Conservation (phyloP, 2,329 filamentous ascomycete species). For the Stagonosporopsis cucurbitacearum region DNA sequence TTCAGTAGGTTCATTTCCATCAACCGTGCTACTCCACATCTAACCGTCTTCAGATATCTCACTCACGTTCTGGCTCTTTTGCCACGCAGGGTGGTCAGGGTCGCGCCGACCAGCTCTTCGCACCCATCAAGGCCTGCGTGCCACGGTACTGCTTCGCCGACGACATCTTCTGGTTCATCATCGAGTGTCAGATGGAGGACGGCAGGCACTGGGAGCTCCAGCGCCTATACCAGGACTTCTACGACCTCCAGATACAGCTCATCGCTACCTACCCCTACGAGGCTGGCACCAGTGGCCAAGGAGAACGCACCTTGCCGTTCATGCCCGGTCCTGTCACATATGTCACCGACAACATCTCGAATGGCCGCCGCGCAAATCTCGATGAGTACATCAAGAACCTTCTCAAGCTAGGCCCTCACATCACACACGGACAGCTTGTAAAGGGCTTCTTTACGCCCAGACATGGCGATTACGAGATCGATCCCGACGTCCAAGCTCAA, state of each 20-base stretch:
- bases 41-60: conserved; percentile 32
- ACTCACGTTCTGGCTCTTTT: conserved; percentile 46
- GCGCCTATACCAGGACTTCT: conserved; percentile 97
- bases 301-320: conserved; percentile 84
- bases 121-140: conserved; percentile 83
- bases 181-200: conserved; percentile 89
- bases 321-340: conserved; percentile 99
- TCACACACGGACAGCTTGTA: conserved; percentile 82
- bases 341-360: conserved; percentile 96
- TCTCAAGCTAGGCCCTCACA: conserved; percentile 80
- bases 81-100: conserved; percentile 50
- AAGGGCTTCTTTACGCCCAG: conserved; percentile 90
- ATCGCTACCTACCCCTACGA: conserved; percentile 91
- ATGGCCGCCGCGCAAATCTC: conserved; percentile 87
- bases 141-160: conserved; percentile 95
- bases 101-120: conserved; percentile 60
- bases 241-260: conserved; percentile 96
- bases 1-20: conserved; percentile 38
- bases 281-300: conserved; percentile 79
- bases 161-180: conserved; percentile 98
- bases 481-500: conserved; percentile 65
- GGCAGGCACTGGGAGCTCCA: conserved; percentile 91
- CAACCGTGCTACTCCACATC: neutral
- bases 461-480: conserved; percentile 91
- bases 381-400: conserved; percentile 96